Evolutionary conservation across 495 filamentous ascomycete species (phyloP), one percentile per base, ranked within the genome.

Genomic region (Cenococcum geophilum): DNA sequence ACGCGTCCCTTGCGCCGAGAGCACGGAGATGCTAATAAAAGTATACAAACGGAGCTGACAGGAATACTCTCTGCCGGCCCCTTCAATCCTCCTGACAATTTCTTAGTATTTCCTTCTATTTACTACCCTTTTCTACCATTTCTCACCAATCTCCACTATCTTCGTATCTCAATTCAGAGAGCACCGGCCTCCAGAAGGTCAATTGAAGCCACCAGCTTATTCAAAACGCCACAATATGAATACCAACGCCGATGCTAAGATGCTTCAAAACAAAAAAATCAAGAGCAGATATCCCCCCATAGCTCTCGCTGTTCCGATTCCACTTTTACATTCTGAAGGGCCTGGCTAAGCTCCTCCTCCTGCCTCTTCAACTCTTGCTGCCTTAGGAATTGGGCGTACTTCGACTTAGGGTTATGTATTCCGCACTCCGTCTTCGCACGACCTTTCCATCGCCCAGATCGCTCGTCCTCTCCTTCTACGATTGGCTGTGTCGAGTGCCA

Each of bases 381-480:
- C 64, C 81, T 79, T 49, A 97, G 74, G 71, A 84, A 96, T 71
- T 90, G 84, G 16, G 91, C 88, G 68, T 97, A 98, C 70, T 90
- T 87, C 64, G 89, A 93, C 68, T 88, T 83, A 72, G 91, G 91
- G 78, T 97, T 97, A 79, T 98, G 93, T 65, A 98, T 98, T 8
- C 93, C 93, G 71, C 93, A 98, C 77, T 98, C 93, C 1, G 92
- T 91, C 85, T 98, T 98, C 54, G 80, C 76, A 70, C 89, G 85
- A 43, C 93, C 93, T 78, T 95, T 96, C 93, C 93, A 98, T 58
- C 93, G 85, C 37, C 93, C 93, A 12, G 95, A 86, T n/a, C 93
- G 84, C 82, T 98, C 93, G 71, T 97, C 93, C 75, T 97, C 93
- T 58, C 88, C 89, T 57, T 89, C 89, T 57, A 82, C 84, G 58